Evolutionary conservation across 1,284 basidiomycete species (phyloP).

Genomic region (Ustilago hordei): DNA sequence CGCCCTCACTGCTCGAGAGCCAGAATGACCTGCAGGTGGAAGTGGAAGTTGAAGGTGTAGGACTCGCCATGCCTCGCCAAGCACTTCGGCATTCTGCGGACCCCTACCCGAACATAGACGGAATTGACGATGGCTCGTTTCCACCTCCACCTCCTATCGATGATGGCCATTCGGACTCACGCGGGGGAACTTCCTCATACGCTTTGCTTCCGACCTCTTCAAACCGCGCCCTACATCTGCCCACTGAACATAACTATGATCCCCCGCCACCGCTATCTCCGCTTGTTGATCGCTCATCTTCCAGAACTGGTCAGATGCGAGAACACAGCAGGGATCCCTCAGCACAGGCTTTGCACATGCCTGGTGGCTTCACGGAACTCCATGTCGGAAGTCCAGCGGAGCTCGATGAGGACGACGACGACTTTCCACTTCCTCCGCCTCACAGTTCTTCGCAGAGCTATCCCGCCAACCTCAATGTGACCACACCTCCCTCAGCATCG

Average conservation of each 20-base stretch:
- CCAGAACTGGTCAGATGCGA: not conserved
- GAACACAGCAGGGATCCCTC: not conserved
- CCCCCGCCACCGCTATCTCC: slow-evolving; percentile 34
- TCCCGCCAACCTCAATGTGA: slow-evolving; percentile 7
- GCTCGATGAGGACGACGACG: not conserved
- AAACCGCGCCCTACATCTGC: not conserved
- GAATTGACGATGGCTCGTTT: slow-evolving; percentile 5
- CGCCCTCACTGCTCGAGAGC: slow-evolving; percentile 56
- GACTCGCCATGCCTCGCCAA: slow-evolving; percentile 52
- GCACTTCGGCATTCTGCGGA: slow-evolving; percentile 39
- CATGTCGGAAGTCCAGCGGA: not conserved
- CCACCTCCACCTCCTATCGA: slow-evolving; percentile 42
- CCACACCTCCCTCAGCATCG: slow-evolving; percentile 2
- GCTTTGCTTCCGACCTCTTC: not conserved
- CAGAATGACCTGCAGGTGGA: slow-evolving; percentile 60
- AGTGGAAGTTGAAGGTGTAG: slow-evolving; percentile 63
- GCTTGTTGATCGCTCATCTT: slow-evolving; percentile 11
- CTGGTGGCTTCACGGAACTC: not conserved
- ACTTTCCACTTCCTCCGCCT: slow-evolving; percentile 2
- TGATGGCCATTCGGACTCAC: not conserved
- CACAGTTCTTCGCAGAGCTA: not conserved
- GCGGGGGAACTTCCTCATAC: slow-evolving; percentile 7
- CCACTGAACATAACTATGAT: slow-evolving; percentile 10
- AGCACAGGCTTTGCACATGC: slow-evolving; percentile 1
- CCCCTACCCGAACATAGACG: slow-evolving; percentile 14